Evolutionary conservation across 2,329 filamentous ascomycete genomes (phyloP).

Genomic region (Fusarium fujikuroi): DNA sequence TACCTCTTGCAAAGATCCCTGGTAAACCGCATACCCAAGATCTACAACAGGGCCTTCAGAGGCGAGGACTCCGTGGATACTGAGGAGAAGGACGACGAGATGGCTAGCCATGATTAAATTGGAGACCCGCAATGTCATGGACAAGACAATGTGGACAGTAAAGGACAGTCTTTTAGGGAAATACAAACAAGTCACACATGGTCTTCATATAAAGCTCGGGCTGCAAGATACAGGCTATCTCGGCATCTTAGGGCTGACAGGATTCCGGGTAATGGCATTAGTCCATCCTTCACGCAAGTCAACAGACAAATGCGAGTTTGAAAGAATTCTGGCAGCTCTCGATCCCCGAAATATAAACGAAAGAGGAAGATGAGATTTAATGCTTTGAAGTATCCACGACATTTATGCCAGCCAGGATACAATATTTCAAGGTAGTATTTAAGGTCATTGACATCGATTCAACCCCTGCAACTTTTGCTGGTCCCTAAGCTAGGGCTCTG

Average conservation of each 20-base stretch:
- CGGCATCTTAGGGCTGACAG: background rate
- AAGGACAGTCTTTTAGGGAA: no score
- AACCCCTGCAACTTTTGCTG: no score
- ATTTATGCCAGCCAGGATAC: no score
- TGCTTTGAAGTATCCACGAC: no score
- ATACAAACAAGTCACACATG: no score
- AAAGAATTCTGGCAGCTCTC: no score
- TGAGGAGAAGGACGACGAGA: background rate
- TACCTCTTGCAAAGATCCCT: background rate
- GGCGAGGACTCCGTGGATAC: background rate
- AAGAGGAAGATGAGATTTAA: no score
- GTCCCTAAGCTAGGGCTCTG: background rate
- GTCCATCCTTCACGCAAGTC: background rate
- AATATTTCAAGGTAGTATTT: no score
- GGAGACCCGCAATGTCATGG: background rate
- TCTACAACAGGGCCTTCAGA: background rate
- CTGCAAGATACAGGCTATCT: background rate
- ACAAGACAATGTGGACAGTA: no score
- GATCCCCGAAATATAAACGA: no score
- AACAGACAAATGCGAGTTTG: no score
- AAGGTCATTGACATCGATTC: no score
- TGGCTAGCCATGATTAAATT: background rate
- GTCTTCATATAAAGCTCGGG: background rate
- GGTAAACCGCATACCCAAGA: background rate
- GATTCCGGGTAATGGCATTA: background rate